These are phyloP conservation scores for Evernia prunastri DNA, from an alignment of 495 filamentous ascomycete genomes.

Conservation along the genomic window DNA sequence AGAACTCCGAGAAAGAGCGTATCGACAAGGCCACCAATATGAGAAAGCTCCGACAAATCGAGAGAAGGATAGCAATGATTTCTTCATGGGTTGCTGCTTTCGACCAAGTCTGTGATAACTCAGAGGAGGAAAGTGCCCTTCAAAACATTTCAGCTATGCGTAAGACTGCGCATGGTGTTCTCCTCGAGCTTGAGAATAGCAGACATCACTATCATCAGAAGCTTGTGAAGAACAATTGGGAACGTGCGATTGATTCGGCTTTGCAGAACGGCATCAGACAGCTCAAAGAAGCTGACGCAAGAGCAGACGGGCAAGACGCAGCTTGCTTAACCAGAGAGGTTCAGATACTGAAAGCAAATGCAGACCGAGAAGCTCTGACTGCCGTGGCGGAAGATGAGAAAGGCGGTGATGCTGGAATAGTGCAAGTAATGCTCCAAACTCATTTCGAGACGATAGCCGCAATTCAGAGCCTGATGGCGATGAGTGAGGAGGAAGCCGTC, in stretches of 20 bases:
- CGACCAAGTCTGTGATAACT: slow-evolving; percentile 67
- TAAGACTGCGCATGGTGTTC: slow-evolving; percentile 78
- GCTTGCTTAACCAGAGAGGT: slow-evolving; percentile 72
- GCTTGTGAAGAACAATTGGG: slow-evolving; percentile 74
- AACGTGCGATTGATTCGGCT: slow-evolving; percentile 75
- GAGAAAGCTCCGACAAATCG: slow-evolving; percentile 77
- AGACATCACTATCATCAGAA: slow-evolving; percentile 83
- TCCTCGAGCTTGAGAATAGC: slow-evolving; percentile 81
- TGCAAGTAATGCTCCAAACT: slow-evolving; percentile 77
- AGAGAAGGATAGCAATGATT: slow-evolving; percentile 74
- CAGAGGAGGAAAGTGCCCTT: slow-evolving; percentile 61
- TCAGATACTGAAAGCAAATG: slow-evolving; percentile 72
- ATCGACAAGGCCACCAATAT: slow-evolving; percentile 71
- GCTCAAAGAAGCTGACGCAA: slow-evolving; percentile 64
- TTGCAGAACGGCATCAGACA: slow-evolving; percentile 78
- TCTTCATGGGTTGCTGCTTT: slow-evolving; percentile 92
- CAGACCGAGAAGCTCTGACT: slow-evolving; percentile 71
- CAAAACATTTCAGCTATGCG: slow-evolving; percentile 66
- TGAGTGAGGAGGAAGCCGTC: slow-evolving; percentile 77
- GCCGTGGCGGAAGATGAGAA: slow-evolving; percentile 82
- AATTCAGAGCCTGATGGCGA: slow-evolving; percentile 68
- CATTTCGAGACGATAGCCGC: slow-evolving; percentile 87
- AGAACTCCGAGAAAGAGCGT: slow-evolving; percentile 70
- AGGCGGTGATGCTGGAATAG: slow-evolving; percentile 63
- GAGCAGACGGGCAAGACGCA: slow-evolving; percentile 60